Conservation (phyloP, 148 eudicot genomes). For the Hydrangea macrophylla region DNA sequence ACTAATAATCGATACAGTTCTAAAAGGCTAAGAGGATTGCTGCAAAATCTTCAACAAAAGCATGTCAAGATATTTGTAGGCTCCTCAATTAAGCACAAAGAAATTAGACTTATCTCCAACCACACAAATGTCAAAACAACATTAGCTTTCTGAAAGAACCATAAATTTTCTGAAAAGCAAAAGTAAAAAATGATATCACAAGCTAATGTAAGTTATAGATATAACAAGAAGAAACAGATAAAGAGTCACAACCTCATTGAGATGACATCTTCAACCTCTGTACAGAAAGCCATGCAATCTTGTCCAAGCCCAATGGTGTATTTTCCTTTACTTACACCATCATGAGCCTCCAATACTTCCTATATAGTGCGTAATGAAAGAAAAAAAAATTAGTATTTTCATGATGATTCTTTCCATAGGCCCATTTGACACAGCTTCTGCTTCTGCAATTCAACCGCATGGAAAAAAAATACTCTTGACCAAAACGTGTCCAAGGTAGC, state of each 20-base stretch:
- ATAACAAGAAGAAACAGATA: neutral
- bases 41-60: neutral
- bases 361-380: conserved; percentile 16
- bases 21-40: neutral
- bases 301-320: conserved; percentile 99
- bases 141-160: too few species aligned
- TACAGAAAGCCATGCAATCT: conserved; percentile 95
- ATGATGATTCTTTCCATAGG: too few species aligned
- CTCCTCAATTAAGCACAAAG: neutral
- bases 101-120: neutral
- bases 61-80: neutral
- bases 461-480: too few species aligned
- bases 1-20: too few species aligned
- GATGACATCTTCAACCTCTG: conserved; percentile 97
- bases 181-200: neutral
- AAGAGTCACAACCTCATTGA: conserved; percentile 70
- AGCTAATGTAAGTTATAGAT: neutral
- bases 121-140: neutral
- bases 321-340: conserved; percentile 95
- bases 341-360: conserved; percentile 91
- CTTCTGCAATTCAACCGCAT: too few species aligned
- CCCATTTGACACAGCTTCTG: too few species aligned
- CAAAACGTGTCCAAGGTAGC: too few species aligned
- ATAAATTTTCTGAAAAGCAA: neutral
- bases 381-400: neutral